A percentile compares a stretch with the other conserved stretches of the same genome.
These are phyloP conservation scores for Exobasidium cylindrosporum DNA, from an alignment of 1,284 basidiomycete species.

Conservation along the genomic window DNA sequence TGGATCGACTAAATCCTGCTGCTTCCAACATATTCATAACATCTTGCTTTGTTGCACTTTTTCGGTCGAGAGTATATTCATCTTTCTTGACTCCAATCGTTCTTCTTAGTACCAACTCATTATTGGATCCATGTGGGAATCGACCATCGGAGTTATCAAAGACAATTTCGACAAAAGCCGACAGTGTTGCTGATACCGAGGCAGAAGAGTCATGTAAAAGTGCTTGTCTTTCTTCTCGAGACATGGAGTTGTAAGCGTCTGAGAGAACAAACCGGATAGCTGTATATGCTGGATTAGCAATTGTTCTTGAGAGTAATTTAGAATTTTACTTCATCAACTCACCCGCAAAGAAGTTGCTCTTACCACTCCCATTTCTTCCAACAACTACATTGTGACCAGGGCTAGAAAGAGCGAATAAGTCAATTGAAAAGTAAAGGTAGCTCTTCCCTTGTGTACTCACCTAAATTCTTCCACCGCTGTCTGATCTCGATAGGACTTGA, in stretches of 20 bases:
- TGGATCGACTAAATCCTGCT: constrained; percentile 93
- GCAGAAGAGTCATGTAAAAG: constrained; percentile 90
- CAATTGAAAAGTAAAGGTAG: background rate
- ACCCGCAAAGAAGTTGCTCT: constrained; percentile 55
- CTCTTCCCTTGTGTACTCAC: background rate
- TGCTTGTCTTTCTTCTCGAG: constrained; percentile 84
- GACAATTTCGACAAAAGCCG: constrained; percentile 74
- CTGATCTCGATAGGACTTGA: constrained; percentile 83
- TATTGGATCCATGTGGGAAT: constrained; percentile 60
- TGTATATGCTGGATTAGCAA: too few species aligned
- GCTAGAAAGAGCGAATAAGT: constrained; percentile 23
- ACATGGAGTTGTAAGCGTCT: constrained; percentile 94
- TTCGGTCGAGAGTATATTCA: constrained; percentile 94
- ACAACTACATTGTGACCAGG: constrained; percentile 54
- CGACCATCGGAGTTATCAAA: constrained; percentile 66
- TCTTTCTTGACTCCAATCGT: constrained; percentile 99
- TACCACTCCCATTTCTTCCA: constrained; percentile 56
- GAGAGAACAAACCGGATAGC: constrained; percentile 93
- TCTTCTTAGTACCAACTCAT: constrained; percentile 45
- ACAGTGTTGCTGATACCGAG: constrained; percentile 75
- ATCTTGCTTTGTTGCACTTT: constrained; percentile 90
- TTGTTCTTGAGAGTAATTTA: too few species aligned
- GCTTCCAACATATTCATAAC: constrained; percentile 66
- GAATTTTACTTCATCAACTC: constrained; percentile 10
- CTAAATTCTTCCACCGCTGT: constrained; percentile 61